These are phyloP conservation scores for Penicillium capsulatum DNA, from an alignment of 2,329 filamentous ascomycete species.

Conservation along the genomic window DNA sequence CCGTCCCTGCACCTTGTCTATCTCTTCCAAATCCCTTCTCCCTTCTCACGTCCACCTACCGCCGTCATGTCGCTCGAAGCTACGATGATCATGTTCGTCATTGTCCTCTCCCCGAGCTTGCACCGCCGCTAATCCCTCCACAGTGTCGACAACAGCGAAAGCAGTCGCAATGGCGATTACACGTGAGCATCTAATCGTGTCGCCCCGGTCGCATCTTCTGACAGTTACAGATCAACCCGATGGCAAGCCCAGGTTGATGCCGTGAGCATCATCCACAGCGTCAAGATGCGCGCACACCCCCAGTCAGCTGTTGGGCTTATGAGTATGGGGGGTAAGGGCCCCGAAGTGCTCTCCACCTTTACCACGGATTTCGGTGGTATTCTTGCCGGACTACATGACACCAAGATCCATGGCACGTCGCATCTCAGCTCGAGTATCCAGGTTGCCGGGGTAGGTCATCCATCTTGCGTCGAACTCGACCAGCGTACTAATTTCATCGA, in stretches of 20 bases:
- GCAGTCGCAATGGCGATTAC: slow-evolving; percentile 93
- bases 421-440: slow-evolving; percentile 93
- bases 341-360: slow-evolving; percentile 92
- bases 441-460: slow-evolving; percentile 73
- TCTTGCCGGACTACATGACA: slow-evolving; percentile 84
- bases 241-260: slow-evolving; percentile 96
- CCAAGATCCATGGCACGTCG: slow-evolving; percentile 84
- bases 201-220: slow-evolving; percentile 6
- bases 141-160: slow-evolving; percentile 96
- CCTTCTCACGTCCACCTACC: slow-evolving; percentile 24
- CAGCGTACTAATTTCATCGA: slow-evolving; percentile 10
- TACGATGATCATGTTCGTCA: slow-evolving; percentile 80
- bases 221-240: slow-evolving; percentile 69
- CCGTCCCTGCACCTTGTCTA: slow-evolving; percentile 17
- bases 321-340: slow-evolving; percentile 98
- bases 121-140: slow-evolving; percentile 20
- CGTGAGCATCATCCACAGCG: slow-evolving; percentile 90
- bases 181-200: slow-evolving; percentile 46
- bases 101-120: slow-evolving; percentile 1
- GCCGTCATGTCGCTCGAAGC: slow-evolving; percentile 95
- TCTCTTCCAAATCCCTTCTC: slow-evolving; percentile 8
- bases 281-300: slow-evolving; percentile 90
- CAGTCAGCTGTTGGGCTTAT: slow-evolving; percentile 97
- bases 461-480: not conserved
- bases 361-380: slow-evolving; percentile 96